Conservation (phyloP, 768 basidiomycete species). For the Kwoniella sp. region DNA sequence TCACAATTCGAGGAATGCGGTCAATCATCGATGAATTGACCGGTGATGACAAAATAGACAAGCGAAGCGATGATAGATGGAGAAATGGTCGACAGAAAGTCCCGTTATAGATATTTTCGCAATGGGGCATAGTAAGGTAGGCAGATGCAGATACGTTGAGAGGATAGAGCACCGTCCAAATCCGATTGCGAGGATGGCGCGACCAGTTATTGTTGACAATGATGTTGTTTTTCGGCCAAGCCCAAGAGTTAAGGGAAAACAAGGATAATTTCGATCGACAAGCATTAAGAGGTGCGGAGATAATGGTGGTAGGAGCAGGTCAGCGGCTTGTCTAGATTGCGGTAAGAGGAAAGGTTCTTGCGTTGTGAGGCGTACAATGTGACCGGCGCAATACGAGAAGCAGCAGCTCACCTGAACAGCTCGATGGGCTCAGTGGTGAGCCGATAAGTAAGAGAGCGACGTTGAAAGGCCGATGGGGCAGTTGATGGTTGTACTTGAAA, state of each 20-base stretch:
- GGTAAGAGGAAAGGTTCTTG: not conserved
- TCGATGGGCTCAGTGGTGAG: not conserved
- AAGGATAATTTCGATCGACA: conserved; percentile 1
- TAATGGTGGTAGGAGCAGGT: not conserved
- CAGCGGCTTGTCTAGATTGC: not conserved
- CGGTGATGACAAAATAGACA: not conserved
- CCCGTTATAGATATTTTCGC: no score
- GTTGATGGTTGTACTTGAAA: no score
- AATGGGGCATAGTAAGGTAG: no score
- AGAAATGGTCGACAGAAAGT: no score
- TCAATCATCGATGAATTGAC: not conserved
- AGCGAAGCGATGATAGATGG: not conserved
- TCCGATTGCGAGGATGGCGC: no score
- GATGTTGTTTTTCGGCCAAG: not conserved
- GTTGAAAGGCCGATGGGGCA: no score
- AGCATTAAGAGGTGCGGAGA: not conserved
- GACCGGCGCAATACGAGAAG: not conserved
- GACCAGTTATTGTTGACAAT: not conserved
- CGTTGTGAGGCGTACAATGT: not conserved
- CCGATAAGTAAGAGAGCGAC: no score
- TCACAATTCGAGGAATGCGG: not conserved
- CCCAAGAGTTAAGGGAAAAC: not conserved
- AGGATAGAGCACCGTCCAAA: no score
- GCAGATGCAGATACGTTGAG: not conserved
- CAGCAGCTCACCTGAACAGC: not conserved